These are phyloP conservation scores for Ormosia semicastrata DNA, from an alignment of 306 rosid species.

Conservation along the genomic window DNA sequence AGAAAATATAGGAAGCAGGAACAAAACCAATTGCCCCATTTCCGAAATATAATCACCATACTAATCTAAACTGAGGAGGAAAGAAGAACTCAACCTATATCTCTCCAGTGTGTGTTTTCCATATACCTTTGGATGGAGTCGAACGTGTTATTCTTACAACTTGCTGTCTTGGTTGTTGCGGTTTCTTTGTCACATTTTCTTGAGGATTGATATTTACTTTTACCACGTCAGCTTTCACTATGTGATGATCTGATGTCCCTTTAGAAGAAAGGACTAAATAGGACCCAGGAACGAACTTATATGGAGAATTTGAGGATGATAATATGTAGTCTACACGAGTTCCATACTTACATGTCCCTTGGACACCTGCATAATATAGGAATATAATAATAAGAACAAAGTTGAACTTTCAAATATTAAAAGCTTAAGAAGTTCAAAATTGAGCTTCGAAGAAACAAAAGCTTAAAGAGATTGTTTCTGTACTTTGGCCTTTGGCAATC, in stretches of 20 bases:
- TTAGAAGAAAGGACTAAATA: conserved; percentile 90
- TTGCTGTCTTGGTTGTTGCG: conserved; percentile 44
- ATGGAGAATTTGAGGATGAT: conserved; percentile 66
- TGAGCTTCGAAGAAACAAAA: background rate
- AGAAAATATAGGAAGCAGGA: conserved; percentile 8
- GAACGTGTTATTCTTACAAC: conserved; percentile 54
- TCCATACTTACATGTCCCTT: conserved; percentile 97
- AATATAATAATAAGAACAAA: background rate
- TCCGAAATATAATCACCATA: background rate
- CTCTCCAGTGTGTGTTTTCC: conserved; percentile 48
- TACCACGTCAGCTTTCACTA: conserved; percentile 75
- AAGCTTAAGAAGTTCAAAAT: background rate
- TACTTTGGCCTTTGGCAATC: conserved; percentile 99
- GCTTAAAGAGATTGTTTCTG: conserved; percentile 1
- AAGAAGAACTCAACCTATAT: background rate
- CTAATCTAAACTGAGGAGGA: conserved; percentile 1
- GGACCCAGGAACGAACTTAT: conserved; percentile 82
- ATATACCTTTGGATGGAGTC: conserved; percentile 57
- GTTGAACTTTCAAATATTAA: background rate
- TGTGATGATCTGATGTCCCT: conserved; percentile 98
- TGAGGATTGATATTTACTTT: conserved; percentile 34
- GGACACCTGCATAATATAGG: conserved; percentile 67
- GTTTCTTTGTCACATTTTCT: conserved; percentile 34
- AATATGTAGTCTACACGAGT: conserved; percentile 90
- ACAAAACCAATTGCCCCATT: conserved; percentile 1